A percentile compares a stretch with the other conserved stretches of the same genome.
phyloP scores from a whole-genome alignment of 306 rosid genomes.

The Acacia crassicarpa region DNA sequence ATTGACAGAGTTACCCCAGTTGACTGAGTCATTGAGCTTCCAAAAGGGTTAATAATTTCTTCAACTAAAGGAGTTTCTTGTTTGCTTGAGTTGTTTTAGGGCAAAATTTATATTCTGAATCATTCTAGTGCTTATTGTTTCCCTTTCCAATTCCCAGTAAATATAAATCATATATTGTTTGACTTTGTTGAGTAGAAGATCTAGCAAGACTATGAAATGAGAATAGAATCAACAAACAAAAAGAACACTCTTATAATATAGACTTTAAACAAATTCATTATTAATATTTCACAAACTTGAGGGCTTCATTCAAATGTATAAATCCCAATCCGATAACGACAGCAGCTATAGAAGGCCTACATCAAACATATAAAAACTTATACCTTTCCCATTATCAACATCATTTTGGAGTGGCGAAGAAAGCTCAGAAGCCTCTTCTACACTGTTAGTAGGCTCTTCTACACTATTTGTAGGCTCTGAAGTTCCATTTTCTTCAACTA shows the following conservation, averaged over 20 bases:
- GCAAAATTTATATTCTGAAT: neutral
- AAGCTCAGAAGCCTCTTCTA: slow-evolving; percentile 38
- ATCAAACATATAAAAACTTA: neutral
- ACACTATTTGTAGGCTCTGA: slow-evolving; percentile 40
- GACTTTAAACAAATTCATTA: neutral
- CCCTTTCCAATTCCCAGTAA: neutral
- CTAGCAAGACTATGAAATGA: neutral
- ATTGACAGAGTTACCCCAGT: neutral
- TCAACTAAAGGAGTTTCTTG: neutral
- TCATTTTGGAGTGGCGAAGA: slow-evolving; percentile 46
- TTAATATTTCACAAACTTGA: neutral
- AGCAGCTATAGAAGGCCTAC: neutral
- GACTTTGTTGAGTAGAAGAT: neutral
- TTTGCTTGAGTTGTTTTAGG: neutral
- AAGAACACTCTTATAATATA: neutral
- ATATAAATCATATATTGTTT: neutral
- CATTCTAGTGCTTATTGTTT: neutral
- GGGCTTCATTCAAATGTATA: slow-evolving; percentile 5
- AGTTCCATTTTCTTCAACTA: slow-evolving; percentile 46
- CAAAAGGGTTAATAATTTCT: neutral
- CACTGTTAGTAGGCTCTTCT: slow-evolving; percentile 38
- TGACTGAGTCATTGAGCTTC: neutral
- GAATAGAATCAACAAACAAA: neutral
- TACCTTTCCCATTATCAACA: slow-evolving; percentile 68
- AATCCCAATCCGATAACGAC: neutral